Evolutionary conservation across 257 asterid genomes (phyloP).

Genomic region (Solanum pinnatisectum): DNA sequence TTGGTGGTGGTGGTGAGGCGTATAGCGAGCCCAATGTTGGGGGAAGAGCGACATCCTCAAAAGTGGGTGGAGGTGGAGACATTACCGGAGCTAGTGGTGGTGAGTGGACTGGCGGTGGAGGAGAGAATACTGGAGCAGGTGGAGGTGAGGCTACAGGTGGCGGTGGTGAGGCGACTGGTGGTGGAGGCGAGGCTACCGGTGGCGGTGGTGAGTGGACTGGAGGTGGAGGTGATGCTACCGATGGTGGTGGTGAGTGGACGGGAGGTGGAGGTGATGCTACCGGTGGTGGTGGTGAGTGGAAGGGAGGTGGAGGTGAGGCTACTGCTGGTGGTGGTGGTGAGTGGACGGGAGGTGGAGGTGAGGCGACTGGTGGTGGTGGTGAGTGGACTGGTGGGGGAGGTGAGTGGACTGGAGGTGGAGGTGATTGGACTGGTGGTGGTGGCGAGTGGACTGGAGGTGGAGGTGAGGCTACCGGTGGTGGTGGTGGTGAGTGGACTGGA

Average conservation of each 20-base stretch:
- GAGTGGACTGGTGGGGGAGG: neutral
- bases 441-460: neutral
- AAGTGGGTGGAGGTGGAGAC: constrained; percentile 31
- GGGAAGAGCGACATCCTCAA: constrained; percentile 21
- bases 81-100: constrained; percentile 16
- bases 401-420: neutral
- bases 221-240: neutral
- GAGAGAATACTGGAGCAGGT: neutral
- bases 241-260: neutral
- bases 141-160: constrained; percentile 3
- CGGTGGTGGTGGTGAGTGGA: neutral
- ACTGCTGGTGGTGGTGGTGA: neutral
- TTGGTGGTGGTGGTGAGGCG: constrained; percentile 73
- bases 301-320: neutral
- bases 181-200: neutral
- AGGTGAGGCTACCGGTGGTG: neutral
- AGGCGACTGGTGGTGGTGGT: neutral
- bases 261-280: neutral
- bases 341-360: neutral
- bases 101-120: constrained; percentile 6
- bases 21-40: constrained; percentile 35
- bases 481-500: neutral
- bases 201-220: neutral
- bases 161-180: neutral
- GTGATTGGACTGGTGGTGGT: neutral